phyloP scores from a whole-genome alignment of 805 yeast genomes.

The Huiozyma naganishii region DNA sequence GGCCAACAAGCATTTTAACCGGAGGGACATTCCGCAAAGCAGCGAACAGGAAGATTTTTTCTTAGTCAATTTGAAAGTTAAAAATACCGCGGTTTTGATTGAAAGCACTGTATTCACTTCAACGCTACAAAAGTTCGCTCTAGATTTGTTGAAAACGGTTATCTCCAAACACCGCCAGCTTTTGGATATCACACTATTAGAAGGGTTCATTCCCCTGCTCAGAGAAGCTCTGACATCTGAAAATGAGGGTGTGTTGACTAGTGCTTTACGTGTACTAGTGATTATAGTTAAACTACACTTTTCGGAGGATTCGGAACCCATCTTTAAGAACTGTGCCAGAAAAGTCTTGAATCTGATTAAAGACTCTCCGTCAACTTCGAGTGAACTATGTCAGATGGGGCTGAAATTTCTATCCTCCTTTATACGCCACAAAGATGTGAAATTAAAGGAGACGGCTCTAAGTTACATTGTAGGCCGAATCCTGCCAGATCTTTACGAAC shows the following conservation, averaged over 20 bases:
- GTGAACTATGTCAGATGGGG: slow-evolving; percentile 71
- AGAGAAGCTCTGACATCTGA: slow-evolving; percentile 50
- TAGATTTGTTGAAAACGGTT: slow-evolving; percentile 66
- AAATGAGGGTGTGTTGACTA: slow-evolving; percentile 65
- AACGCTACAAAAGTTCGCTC: slow-evolving; percentile 61
- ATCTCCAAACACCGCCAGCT: slow-evolving; percentile 52
- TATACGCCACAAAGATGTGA: slow-evolving; percentile 57
- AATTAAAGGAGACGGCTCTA: slow-evolving; percentile 58
- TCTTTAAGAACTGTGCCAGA: slow-evolving; percentile 52
- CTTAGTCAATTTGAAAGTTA: slow-evolving; percentile 60
- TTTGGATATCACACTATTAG: slow-evolving; percentile 47
- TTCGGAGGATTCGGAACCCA: slow-evolving; percentile 33
- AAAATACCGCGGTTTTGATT: slow-evolving; percentile 40
- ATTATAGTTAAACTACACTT: slow-evolving; percentile 53
- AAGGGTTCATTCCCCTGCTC: slow-evolving; percentile 66
- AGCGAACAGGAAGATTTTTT: slow-evolving; percentile 53
- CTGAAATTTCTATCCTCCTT: slow-evolving; percentile 64
- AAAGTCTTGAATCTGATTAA: slow-evolving; percentile 52
- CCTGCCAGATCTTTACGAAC: slow-evolving; percentile 83
- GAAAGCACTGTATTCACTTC: slow-evolving; percentile 47
- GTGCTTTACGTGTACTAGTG: slow-evolving; percentile 55
- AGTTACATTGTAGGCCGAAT: slow-evolving; percentile 63
- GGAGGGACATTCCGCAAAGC: slow-evolving; percentile 14
- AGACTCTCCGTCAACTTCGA: slow-evolving; percentile 66
- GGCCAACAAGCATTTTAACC: slow-evolving; percentile 7